These are phyloP conservation scores for Colletotrichum brevisporum DNA, from an alignment of 2,329 filamentous ascomycete species.

Conservation along the genomic window DNA sequence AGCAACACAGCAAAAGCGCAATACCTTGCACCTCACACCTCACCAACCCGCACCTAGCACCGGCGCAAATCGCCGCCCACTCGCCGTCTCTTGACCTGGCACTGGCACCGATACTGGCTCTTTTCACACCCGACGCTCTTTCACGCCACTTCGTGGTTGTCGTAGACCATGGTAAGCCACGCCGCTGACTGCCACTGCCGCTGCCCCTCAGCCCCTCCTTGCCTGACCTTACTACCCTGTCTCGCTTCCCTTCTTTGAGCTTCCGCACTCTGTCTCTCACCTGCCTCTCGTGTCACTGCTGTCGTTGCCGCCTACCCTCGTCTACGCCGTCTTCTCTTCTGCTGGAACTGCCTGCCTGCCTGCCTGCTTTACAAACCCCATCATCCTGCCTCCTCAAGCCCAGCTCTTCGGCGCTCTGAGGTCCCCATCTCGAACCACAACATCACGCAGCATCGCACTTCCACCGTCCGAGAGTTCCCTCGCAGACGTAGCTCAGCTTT, in stretches of 20 bases:
- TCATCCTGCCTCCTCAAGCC: slow-evolving; percentile 22
- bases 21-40: too few relatives aligned
- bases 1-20: neutral
- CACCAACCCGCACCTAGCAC: slow-evolving; percentile 7
- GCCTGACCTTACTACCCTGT: slow-evolving; percentile 2
- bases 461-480: neutral
- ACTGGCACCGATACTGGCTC: slow-evolving; percentile 24
- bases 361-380: slow-evolving; percentile 27
- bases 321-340: slow-evolving; percentile 2
- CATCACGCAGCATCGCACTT: neutral
- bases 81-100: too few relatives aligned
- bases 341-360: neutral
- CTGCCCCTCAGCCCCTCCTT: slow-evolving; percentile 11
- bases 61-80: slow-evolving; percentile 33
- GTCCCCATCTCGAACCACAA: neutral
- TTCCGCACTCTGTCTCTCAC: neutral
- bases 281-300: neutral
- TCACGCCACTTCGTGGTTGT: slow-evolving; percentile 23
- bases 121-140: slow-evolving; percentile 15
- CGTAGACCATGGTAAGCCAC: slow-evolving; percentile 37
- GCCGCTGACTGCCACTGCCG: slow-evolving; percentile 6
- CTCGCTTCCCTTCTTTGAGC: slow-evolving; percentile 21
- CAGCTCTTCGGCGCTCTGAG: slow-evolving; percentile 15
- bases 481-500: neutral
- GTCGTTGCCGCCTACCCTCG: slow-evolving; percentile 2